Conservation (phyloP, 805 yeast species). For the Lipomyces spencermartinsiae region DNA sequence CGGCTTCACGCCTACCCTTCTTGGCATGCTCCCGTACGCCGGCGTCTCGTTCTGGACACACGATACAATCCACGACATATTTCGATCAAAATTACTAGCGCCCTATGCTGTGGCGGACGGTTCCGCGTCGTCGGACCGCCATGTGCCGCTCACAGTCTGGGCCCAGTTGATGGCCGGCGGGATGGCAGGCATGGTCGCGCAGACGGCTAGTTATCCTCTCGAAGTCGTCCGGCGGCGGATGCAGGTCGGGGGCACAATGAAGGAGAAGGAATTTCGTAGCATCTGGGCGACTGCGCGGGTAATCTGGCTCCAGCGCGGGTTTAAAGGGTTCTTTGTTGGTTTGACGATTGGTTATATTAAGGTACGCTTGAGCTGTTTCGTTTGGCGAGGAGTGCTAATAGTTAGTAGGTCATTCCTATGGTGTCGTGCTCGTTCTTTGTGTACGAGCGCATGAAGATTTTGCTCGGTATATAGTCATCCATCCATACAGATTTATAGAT, state of each 20-base stretch:
- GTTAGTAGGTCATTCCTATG: slow-evolving; percentile 70
- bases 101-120: slow-evolving; percentile 50
- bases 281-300: slow-evolving; percentile 61
- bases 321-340: slow-evolving; percentile 91
- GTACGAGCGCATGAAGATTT: slow-evolving; percentile 81
- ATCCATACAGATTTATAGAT: neutral
- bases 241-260: slow-evolving; percentile 85
- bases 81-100: slow-evolving; percentile 65
- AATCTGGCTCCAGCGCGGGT: slow-evolving; percentile 76
- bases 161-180: slow-evolving; percentile 96
- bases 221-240: slow-evolving; percentile 93
- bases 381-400: slow-evolving; percentile 1
- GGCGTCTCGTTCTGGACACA: slow-evolving; percentile 97
- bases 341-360: slow-evolving; percentile 93
- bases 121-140: slow-evolving; percentile 35
- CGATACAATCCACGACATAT: slow-evolving; percentile 85
- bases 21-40: slow-evolving; percentile 98
- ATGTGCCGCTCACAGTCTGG: slow-evolving; percentile 81
- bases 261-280: slow-evolving; percentile 36
- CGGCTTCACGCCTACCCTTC: slow-evolving; percentile 90
- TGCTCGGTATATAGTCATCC: slow-evolving; percentile 61
- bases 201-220: slow-evolving; percentile 95
- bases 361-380: slow-evolving; percentile 50
- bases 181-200: slow-evolving; percentile 91
- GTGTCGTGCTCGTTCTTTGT: slow-evolving; percentile 95